A percentile compares a stretch with the other conserved stretches of the same genome.
Evolutionary conservation across 345 rosid genomes (phyloP).

Genomic region (Erucastrum elatum): DNA sequence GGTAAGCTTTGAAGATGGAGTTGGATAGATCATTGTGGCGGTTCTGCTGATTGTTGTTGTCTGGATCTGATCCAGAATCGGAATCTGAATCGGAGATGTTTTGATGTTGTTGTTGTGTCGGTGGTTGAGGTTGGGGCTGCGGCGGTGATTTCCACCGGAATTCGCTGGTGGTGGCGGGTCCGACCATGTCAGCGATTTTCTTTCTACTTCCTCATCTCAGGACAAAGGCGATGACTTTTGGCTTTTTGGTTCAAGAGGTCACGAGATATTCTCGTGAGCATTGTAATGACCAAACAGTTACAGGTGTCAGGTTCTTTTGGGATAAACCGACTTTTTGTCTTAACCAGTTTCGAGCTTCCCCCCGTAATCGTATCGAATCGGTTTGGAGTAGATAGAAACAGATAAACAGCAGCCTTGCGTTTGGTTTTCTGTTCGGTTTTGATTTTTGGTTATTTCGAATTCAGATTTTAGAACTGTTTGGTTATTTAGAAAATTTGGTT

Average conservation of each 20-base stretch:
- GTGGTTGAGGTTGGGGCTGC: slow-evolving; percentile 9
- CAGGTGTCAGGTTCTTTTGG: slow-evolving; percentile 8
- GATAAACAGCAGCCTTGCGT: background rate
- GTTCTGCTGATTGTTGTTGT: slow-evolving; percentile 19
- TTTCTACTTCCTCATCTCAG: background rate
- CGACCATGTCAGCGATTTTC: slow-evolving; percentile 39
- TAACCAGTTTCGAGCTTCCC: background rate
- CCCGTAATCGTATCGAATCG: background rate
- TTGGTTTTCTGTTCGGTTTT: too few relatives aligned
- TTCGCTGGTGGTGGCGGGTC: slow-evolving; percentile 25
- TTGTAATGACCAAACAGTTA: slow-evolving; percentile 12
- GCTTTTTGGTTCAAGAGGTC: background rate
- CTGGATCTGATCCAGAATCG: slow-evolving; percentile 51
- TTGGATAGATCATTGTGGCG: slow-evolving; percentile 60
- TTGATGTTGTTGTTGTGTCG: background rate
- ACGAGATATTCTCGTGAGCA: slow-evolving; percentile 7
- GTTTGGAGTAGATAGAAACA: background rate
- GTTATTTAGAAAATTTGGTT: too few relatives aligned
- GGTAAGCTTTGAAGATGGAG: slow-evolving; percentile 79
- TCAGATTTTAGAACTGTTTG: too few relatives aligned
- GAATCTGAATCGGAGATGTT: slow-evolving; percentile 52
- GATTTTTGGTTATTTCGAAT: too few relatives aligned
- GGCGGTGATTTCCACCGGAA: slow-evolving; percentile 37
- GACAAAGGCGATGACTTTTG: background rate
- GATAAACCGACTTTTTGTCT: slow-evolving; percentile 14